phyloP scores from a whole-genome alignment of 805 yeast genomes.

The Cyberlindnera mycetangii region DNA sequence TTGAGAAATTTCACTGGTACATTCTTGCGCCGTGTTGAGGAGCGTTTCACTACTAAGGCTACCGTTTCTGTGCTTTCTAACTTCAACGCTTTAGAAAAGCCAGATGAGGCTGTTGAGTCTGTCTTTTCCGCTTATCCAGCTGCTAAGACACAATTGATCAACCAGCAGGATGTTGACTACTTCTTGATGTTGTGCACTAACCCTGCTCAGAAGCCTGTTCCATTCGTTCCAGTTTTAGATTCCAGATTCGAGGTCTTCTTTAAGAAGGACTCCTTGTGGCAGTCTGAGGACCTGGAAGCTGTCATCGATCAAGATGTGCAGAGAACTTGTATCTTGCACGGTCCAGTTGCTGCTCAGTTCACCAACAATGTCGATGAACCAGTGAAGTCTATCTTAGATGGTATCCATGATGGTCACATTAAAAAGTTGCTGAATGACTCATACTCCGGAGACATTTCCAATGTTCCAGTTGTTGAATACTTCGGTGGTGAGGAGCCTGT shows the following conservation, averaged over 20 bases:
- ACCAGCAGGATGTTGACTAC: constrained; percentile 93
- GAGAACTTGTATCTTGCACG: constrained; percentile 98
- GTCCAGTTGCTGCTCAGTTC: constrained; percentile 97
- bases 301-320: constrained; percentile 95
- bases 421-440: constrained; percentile 60
- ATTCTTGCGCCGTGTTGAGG: constrained; percentile 91
- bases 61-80: constrained; percentile 72
- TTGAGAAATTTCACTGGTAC: constrained; percentile 85
- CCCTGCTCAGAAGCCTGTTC: constrained; percentile 94
- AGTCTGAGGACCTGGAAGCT: constrained; percentile 93
- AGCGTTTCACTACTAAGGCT: constrained; percentile 71
- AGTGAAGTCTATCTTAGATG: constrained; percentile 83
- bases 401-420: constrained; percentile 89
- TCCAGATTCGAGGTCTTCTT: constrained; percentile 93
- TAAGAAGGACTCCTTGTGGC: constrained; percentile 99
- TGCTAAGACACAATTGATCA: constrained; percentile 77
- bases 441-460: constrained; percentile 66
- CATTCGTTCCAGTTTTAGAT: constrained; percentile 93
- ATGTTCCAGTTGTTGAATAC: constrained; percentile 86
- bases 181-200: constrained; percentile 80
- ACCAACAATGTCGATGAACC: constrained; percentile 89
- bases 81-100: constrained; percentile 63
- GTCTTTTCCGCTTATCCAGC: constrained; percentile 69
- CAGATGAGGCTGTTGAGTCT: constrained; percentile 54
- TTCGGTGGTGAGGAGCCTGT: constrained; percentile 67